Conservation (phyloP, 495 filamentous ascomycete genomes). For the Hypoxylon perforatum region DNA sequence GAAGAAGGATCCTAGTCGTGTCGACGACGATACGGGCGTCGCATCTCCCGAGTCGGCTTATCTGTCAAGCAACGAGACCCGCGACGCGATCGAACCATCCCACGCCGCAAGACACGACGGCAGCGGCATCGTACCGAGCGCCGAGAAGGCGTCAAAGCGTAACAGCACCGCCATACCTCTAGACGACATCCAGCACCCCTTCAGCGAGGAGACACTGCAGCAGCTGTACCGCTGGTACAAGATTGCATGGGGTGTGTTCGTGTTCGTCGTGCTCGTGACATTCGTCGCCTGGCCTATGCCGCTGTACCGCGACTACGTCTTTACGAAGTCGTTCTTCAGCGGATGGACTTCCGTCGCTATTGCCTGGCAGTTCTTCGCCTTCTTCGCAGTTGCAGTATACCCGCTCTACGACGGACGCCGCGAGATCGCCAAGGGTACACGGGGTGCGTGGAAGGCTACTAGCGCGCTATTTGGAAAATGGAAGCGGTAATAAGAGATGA, state of each 20-base stretch:
- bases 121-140: not conserved
- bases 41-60: slow-evolving; percentile 2
- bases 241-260: slow-evolving; percentile 76
- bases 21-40: not conserved
- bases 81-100: not conserved
- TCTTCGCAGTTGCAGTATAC: slow-evolving; percentile 22
- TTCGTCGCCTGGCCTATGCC: slow-evolving; percentile 88
- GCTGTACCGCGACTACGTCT: slow-evolving; percentile 83
- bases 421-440: slow-evolving; percentile 44
- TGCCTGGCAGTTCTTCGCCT: slow-evolving; percentile 27
- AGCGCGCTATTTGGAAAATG: not conserved
- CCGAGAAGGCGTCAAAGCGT: not conserved
- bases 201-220: slow-evolving; percentile 62
- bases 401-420: slow-evolving; percentile 47
- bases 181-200: slow-evolving; percentile 36
- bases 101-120: not conserved
- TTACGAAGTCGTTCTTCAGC: slow-evolving; percentile 82
- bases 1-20: slow-evolving; percentile 13
- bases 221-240: slow-evolving; percentile 72
- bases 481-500: not conserved
- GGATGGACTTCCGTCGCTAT: slow-evolving; percentile 74
- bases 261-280: slow-evolving; percentile 73
- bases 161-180: slow-evolving; percentile 2
- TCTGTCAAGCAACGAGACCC: slow-evolving; percentile 12
- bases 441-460: slow-evolving; percentile 46